Conservation (phyloP, 805 yeast genomes). For the Komagataella populi region DNA sequence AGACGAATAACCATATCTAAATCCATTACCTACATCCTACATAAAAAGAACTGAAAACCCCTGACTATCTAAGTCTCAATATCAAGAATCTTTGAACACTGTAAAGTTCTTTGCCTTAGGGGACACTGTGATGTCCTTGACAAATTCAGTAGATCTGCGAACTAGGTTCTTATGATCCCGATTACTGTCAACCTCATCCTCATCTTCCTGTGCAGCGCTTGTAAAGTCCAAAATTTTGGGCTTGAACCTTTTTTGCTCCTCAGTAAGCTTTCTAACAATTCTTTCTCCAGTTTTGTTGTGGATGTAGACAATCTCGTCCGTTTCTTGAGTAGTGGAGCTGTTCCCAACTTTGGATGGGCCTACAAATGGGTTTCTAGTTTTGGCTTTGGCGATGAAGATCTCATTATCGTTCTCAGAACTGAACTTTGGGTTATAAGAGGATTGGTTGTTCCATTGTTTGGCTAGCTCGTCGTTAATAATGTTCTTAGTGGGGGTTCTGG, state of each 20-base stretch:
- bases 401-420: constrained; percentile 10
- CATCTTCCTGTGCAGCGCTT: background rate
- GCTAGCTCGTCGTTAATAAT: constrained; percentile 19
- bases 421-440: constrained; percentile 9
- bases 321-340: background rate
- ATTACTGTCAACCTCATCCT: background rate
- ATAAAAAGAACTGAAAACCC: background rate
- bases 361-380: constrained; percentile 17
- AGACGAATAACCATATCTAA: background rate
- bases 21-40: background rate
- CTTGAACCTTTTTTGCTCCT: constrained; percentile 18
- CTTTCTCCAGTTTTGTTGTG: constrained; percentile 28
- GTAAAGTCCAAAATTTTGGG: constrained; percentile 23
- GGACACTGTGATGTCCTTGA: background rate
- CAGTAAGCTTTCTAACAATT: constrained; percentile 15
- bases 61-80: background rate
- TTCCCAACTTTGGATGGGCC: constrained; percentile 1
- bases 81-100: background rate
- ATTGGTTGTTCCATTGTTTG: constrained; percentile 12
- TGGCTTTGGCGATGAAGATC: constrained; percentile 5
- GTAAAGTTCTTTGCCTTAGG: background rate
- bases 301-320: constrained; percentile 21
- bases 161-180: background rate
- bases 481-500: constrained; percentile 17
- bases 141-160: background rate